phyloP scores from a whole-genome alignment of 306 rosid genomes.

The Amphicarpaea edgeworthii region DNA sequence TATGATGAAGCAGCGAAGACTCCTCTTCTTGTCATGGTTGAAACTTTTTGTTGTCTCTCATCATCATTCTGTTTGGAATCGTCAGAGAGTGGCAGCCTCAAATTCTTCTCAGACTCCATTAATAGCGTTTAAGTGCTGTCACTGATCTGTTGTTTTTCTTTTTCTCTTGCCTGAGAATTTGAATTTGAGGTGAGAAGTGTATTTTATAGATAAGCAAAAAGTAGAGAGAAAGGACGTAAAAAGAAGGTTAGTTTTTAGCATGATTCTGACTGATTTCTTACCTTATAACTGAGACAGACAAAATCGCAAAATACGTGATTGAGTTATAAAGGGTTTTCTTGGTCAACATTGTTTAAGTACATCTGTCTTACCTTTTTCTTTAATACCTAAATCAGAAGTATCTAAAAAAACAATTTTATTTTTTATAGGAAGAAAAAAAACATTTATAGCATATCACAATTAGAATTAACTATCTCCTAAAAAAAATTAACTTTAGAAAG shows the following conservation, averaged over 20 bases:
- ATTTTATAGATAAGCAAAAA: neutral
- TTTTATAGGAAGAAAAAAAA: neutral
- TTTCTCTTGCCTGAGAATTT: neutral
- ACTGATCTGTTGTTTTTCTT: neutral
- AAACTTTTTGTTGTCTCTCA: conserved; percentile 45
- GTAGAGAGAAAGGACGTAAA: neutral
- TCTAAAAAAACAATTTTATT: neutral
- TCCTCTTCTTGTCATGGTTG: conserved; percentile 66
- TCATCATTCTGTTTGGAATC: conserved; percentile 37
- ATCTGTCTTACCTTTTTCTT: neutral
- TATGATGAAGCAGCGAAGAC: conserved; percentile 73
- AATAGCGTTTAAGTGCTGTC: neutral
- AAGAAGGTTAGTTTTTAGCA: neutral
- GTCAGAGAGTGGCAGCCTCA: conserved; percentile 45
- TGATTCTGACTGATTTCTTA: neutral
- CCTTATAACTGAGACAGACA: neutral
- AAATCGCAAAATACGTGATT: neutral
- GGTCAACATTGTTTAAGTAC: neutral
- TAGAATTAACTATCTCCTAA: too few species aligned
- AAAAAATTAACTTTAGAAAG: too few species aligned
- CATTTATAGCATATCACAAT: neutral
- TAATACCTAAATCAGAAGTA: neutral
- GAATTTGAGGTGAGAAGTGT: neutral
- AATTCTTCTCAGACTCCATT: conserved; percentile 3
- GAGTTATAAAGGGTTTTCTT: neutral